Conservation (phyloP, 2,329 filamentous ascomycete genomes). For the Aspergillus sp. region DNA sequence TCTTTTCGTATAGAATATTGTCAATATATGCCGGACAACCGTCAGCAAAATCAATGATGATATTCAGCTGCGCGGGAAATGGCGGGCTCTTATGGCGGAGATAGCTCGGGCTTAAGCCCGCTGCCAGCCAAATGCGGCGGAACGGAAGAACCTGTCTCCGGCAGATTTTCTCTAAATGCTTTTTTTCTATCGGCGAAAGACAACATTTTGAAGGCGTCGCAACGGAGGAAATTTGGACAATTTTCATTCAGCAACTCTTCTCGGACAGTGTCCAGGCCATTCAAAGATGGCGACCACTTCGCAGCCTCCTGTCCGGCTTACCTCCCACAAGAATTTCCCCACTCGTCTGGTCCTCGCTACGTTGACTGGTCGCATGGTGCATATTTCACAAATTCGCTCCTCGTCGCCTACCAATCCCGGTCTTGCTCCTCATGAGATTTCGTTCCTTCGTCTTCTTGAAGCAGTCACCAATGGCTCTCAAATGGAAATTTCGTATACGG, state of each 20-base stretch:
- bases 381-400: constrained; percentile 90
- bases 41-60: neutral
- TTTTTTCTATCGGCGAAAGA: constrained; percentile 5
- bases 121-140: constrained; percentile 5
- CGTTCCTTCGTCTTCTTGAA: constrained; percentile 90
- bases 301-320: constrained; percentile 64
- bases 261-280: constrained; percentile 5
- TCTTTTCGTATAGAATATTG: neutral
- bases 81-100: constrained; percentile 8
- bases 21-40: no score
- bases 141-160: constrained; percentile 22
- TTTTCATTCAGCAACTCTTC: neutral
- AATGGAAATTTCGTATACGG: constrained; percentile 94
- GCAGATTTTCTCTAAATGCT: constrained; percentile 27
- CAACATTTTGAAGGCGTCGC: neutral
- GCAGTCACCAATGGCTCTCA: constrained; percentile 90
- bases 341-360: constrained; percentile 85
- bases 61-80: neutral
- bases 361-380: constrained; percentile 80
- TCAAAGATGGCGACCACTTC: constrained; percentile 34
- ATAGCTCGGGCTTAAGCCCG: constrained; percentile 25
- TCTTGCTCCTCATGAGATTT: constrained; percentile 87
- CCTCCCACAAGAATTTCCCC: constrained; percentile 75
- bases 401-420: constrained; percentile 81
- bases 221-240: constrained; percentile 1